Conservation (phyloP, 768 basidiomycete species). For the Hirschioporus abietinus region DNA sequence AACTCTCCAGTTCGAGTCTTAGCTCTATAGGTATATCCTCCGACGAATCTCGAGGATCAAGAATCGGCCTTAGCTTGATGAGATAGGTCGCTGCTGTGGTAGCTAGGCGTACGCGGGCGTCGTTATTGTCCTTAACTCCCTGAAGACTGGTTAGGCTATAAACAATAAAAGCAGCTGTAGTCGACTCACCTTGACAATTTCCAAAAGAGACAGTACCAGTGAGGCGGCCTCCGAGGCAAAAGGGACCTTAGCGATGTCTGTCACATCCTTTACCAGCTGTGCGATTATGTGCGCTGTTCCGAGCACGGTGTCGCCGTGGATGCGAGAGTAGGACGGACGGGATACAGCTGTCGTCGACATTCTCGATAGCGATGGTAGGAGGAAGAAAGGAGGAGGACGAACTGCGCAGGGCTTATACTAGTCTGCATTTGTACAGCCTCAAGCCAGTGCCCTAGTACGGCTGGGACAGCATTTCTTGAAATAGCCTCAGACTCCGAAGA, state of each 20-base stretch:
- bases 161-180: too few species aligned
- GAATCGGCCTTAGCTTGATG: background rate
- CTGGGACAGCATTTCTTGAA: too few species aligned
- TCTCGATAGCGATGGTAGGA: background rate
- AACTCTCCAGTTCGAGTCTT: background rate
- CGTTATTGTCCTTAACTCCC: background rate
- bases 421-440: too few species aligned
- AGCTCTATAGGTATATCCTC: background rate
- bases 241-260: background rate
- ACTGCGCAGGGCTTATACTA: too few species aligned
- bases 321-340: too few species aligned
- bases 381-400: too few species aligned
- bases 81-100: background rate
- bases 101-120: background rate
- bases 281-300: background rate
- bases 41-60: background rate
- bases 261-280: background rate
- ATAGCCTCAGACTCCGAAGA: too few species aligned
- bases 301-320: background rate
- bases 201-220: background rate
- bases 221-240: background rate
- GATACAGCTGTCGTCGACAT: background rate
- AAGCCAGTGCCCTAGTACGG: too few species aligned
- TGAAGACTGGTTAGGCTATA: background rate
- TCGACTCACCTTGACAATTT: background rate